Base-by-base conservation (phyloP, 2,329 filamentous ascomycete genomes). In the Phoma herbarum region DNA sequence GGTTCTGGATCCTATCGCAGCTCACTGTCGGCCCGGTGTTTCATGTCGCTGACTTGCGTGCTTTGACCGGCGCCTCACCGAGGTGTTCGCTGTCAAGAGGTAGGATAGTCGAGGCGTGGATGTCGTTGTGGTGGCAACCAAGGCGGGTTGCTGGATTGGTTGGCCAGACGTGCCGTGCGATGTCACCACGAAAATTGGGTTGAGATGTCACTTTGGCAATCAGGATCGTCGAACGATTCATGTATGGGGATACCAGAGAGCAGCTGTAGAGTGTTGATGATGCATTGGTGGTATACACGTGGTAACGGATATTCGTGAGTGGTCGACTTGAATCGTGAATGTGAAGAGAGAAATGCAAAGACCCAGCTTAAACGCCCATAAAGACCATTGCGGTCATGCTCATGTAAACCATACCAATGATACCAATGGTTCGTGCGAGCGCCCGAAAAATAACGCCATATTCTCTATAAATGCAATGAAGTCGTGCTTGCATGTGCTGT, bases 371-470 rank as follows among this genome's bases (percentile, higher is more conserved):
- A 43, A 25, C 41, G 41, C 41, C 37, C 9, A 7, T 77, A 47
- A 18, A 79, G 72, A 0, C 77, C 79, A 60, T 83, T 84, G 6
- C 76, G 78, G 52, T 85, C 83, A n/a, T 43, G 41, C 41, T 26
- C 23, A 2, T 43, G 23, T 26, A 43, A n/a, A 5, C 23, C 35
- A 20, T 39, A 35, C 31, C 31, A 39, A 39, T 39, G 11, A 43
- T 43, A 23, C 22, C 41, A 12, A 4, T n/a, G 18, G 23, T 12
- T 22, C 41, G 11, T 26, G 23, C 41, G 14, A 43, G 41, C 23
- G 12, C 41, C 41, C 12, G 4, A 23, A 18, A n/a, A 6, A 26
- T 43, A 43, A 43, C 41, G 41, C 41, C 41, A 10, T 43, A 14
- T 43, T 12, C 20, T 41, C 20, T 41, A 2, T 12, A 20, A 41